A percentile compares a stretch with the other conserved stretches of the same genome.
phyloP scores from a whole-genome alignment of 305 asterid genomes.

The Andrographis paniculata region DNA sequence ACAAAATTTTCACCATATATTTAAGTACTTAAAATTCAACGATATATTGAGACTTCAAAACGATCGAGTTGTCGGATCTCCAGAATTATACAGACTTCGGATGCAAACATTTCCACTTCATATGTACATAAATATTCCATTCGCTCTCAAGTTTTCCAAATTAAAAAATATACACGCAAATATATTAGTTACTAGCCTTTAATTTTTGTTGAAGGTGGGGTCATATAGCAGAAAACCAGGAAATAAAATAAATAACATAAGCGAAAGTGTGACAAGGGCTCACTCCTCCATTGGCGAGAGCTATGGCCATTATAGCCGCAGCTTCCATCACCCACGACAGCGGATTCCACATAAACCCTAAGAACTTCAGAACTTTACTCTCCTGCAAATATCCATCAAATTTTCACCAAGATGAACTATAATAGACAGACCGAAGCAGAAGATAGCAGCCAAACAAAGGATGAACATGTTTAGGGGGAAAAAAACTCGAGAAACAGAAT shows the following conservation, averaged over 20 bases:
- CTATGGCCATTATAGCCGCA: constrained; percentile 63
- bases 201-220: neutral
- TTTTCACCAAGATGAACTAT: neutral
- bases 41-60: too few relatives aligned
- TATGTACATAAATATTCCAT: too few relatives aligned
- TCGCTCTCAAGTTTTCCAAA: too few relatives aligned
- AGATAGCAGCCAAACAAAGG: neutral
- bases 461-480: neutral
- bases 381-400: constrained; percentile 31
- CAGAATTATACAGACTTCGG: too few relatives aligned
- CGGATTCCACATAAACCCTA: constrained; percentile 77
- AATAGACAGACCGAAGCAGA: neutral
- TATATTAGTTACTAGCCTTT: neutral
- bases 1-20: constrained; percentile 15
- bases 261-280: constrained; percentile 17
- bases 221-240: neutral
- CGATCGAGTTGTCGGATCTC: too few relatives aligned
- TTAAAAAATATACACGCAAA: neutral
- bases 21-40: neutral
- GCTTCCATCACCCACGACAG: constrained; percentile 78
- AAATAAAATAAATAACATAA: constrained; percentile 1
- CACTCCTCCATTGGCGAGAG: constrained; percentile 63
- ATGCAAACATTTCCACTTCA: too few relatives aligned
- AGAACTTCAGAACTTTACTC: constrained; percentile 47
- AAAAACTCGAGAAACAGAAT: neutral